These are phyloP conservation scores for Trametes maxima DNA, from an alignment of 768 basidiomycete species.

Conservation along the genomic window DNA sequence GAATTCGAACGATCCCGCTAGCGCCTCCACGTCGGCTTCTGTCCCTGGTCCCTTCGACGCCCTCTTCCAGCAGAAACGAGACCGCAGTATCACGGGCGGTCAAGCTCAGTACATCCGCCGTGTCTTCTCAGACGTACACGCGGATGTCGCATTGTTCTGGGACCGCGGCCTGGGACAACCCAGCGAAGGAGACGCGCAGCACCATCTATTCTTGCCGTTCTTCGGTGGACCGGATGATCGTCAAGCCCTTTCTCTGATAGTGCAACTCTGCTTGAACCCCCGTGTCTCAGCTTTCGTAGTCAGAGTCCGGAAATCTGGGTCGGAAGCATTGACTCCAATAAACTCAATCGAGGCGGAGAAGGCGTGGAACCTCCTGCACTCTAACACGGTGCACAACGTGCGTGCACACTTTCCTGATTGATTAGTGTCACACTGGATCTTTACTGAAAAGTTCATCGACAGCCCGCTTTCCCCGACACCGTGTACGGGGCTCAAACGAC, in stretches of 20 bases:
- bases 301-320: conserved; percentile 51
- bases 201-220: conserved; percentile 83
- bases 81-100: conserved; percentile 48
- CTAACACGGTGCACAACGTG: conserved; percentile 37
- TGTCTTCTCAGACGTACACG: conserved; percentile 70
- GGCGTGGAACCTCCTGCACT: conserved; percentile 12
- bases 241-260: conserved; percentile 75
- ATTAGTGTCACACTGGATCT: not conserved
- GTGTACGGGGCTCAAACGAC: conserved; percentile 68
- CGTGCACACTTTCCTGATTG: not conserved
- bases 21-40: not conserved
- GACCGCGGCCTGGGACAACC: conserved; percentile 60
- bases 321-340: conserved; percentile 35
- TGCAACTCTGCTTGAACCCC: conserved; percentile 74
- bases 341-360: conserved; percentile 35
- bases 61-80: conserved; percentile 61
- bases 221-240: conserved; percentile 95
- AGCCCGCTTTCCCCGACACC: conserved; percentile 65
- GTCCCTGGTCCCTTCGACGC: conserved; percentile 59
- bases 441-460: not conserved
- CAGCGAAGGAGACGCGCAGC: conserved; percentile 38
- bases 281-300: conserved; percentile 74
- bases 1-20: conserved; percentile 21
- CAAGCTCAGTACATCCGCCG: conserved; percentile 86
- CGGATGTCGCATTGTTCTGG: conserved; percentile 85